Evolutionary conservation across 768 basidiomycete genomes (phyloP), one percentile per base, ranked within the genome.

Genomic region (Boletus sp.): DNA sequence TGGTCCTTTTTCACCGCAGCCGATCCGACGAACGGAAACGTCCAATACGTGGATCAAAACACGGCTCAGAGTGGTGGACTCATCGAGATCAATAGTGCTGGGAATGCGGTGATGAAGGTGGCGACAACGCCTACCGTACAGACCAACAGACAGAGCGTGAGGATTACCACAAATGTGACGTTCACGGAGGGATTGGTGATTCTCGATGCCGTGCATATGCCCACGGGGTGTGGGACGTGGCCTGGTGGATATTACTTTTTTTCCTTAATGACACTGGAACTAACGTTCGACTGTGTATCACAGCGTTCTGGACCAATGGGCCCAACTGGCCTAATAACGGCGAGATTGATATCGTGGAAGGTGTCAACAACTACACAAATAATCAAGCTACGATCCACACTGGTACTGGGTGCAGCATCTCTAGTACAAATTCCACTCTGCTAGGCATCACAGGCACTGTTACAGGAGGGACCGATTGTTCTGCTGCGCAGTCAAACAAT

Each of bases 191-290:
- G 81, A 37, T 77, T 97, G 36, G 78, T 94, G 59, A 77, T 94
- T 46, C 80, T 94, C 79, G 92, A 95, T 72, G 82, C 91, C 28
- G 78, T 85, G 28, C 93, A 96, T 69, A 92, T 94, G 87, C 93
- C 93, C 8, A 85, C 86, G 0, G 94, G 93, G 14, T 95, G 93
- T 71, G 93, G 86, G 37, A 86, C 86, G 28, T 94, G 92, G 92
- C 91, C 90, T 56, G 78, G 76, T 76, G 56, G 40, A 63, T 64
- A 51, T 50, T 30, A 24, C 20, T 42, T 50, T 10, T 5, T 20
- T 44, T 40, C 2, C 44, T 49, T 40, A 9, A 40, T 41, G 6
- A 10, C 10, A 28, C 35, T 30, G 18, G 28, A 33, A 44, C 37
- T 64, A 8, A 59, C 45, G 11, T 24, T 24, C 35, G 41, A 36